These are phyloP conservation scores for Gossypioides kirkii DNA, from an alignment of 345 rosid species.

Conservation along the genomic window DNA sequence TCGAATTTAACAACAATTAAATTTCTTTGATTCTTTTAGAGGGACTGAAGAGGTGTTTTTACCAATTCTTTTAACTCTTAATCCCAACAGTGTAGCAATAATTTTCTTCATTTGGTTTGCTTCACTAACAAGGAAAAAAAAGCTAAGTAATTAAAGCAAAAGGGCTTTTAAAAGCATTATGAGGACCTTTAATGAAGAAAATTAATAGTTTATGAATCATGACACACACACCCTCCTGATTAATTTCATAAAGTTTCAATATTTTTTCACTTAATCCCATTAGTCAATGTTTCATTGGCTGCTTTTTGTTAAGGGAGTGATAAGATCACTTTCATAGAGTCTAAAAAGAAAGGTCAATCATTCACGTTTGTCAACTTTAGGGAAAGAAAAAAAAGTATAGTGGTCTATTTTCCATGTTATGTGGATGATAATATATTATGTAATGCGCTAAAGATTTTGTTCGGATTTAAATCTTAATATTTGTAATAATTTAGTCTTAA, in stretches of 20 bases:
- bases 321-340: background rate
- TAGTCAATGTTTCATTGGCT: background rate
- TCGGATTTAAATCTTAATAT: background rate
- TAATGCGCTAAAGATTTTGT: background rate
- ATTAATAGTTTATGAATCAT: too few species aligned
- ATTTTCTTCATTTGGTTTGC: too few species aligned
- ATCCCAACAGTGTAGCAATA: background rate
- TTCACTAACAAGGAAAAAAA: too few species aligned
- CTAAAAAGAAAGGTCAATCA: background rate
- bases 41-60: too few species aligned
- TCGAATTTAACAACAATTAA: too few species aligned
- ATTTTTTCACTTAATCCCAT: background rate
- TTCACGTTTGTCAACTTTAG: background rate
- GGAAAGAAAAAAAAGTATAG: background rate
- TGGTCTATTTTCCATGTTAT: background rate
- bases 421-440: background rate
- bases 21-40: too few species aligned
- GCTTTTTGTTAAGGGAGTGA: background rate
- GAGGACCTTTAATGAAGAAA: too few species aligned
- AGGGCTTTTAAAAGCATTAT: too few species aligned
- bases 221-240: too few species aligned
- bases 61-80: background rate
- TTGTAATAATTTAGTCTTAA: too few species aligned
- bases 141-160: too few species aligned
- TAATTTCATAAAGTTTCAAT: too few species aligned